Conservation (phyloP, 192 early-diverging fungal genomes). For the Coemansia pectinata region DNA sequence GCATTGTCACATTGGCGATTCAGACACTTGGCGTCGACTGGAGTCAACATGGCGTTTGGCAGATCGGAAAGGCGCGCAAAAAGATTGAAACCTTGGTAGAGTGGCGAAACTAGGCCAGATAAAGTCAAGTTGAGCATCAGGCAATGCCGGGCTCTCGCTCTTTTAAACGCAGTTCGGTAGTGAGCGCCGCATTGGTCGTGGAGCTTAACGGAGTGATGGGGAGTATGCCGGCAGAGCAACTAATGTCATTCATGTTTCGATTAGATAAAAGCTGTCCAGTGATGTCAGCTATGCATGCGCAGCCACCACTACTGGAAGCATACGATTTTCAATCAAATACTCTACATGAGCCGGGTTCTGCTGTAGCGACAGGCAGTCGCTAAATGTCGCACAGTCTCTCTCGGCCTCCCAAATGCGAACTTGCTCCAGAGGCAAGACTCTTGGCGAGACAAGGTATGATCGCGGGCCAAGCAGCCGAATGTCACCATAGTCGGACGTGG, state of each 20-base stretch:
- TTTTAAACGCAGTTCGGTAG: background rate
- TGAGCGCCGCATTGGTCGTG: background rate
- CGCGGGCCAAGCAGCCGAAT: constrained; percentile 29
- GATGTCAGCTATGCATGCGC: background rate
- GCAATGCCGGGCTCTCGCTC: background rate
- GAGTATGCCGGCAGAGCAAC: background rate
- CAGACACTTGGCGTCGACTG: background rate
- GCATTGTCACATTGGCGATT: background rate
- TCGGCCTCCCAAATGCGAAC: constrained; percentile 25
- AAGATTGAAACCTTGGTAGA: background rate
- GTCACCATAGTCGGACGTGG: constrained; percentile 31
- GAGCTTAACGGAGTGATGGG: background rate
- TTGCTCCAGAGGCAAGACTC: constrained; percentile 24
- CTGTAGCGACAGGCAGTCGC: background rate
- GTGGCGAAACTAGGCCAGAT: background rate
- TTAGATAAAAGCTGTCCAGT: background rate
- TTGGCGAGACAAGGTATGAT: constrained; percentile 40
- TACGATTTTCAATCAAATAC: background rate
- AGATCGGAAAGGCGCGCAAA: background rate
- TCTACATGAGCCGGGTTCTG: background rate
- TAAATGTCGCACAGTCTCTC: background rate
- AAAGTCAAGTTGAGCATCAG: background rate
- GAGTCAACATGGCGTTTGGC: background rate
- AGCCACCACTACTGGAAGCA: background rate
- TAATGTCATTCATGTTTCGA: background rate